Evolutionary conservation across 75 land plant species (phyloP).

Genomic region (Picea sitchensis): DNA sequence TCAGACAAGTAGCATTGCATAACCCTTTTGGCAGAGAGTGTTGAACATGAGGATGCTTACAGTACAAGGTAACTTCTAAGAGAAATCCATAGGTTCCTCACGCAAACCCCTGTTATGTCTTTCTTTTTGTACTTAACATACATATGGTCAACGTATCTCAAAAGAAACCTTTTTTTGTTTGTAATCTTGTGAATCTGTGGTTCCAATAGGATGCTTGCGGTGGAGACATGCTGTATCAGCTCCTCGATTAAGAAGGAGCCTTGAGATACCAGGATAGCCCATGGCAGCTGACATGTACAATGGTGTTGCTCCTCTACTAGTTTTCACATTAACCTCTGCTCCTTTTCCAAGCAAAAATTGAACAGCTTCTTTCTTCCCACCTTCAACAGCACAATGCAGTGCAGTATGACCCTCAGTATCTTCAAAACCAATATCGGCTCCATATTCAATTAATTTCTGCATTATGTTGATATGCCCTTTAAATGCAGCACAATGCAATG

Average conservation of each 20-base stretch:
- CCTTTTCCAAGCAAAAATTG: conserved; percentile 43
- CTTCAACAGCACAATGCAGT: conserved; percentile 70
- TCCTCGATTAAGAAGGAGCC: conserved; percentile 32
- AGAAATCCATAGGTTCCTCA: neutral
- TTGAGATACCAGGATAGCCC: conserved; percentile 38
- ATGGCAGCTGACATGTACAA: conserved; percentile 49
- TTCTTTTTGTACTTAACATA: neutral
- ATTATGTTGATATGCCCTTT: conserved; percentile 52
- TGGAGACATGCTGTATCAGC: conserved; percentile 15
- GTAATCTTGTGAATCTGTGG: neutral
- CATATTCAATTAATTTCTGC: conserved; percentile 30
- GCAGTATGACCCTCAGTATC: conserved; percentile 69
- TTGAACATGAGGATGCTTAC: neutral
- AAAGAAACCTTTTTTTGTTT: conserved; percentile 4
- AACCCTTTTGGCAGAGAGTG: neutral
- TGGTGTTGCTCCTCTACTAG: conserved; percentile 51
- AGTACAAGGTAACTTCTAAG: neutral
- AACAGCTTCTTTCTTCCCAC: conserved; percentile 48
- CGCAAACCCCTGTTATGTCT: neutral
- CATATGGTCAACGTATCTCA: neutral
- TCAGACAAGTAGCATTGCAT: neutral
- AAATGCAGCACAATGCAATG: conserved; percentile 71
- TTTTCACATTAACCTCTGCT: conserved; percentile 52
- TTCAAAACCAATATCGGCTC: conserved; percentile 26
- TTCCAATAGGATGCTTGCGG: neutral